Conservation (phyloP, 495 filamentous ascomycete genomes). For the Trichoderma orchidacearum region DNA sequence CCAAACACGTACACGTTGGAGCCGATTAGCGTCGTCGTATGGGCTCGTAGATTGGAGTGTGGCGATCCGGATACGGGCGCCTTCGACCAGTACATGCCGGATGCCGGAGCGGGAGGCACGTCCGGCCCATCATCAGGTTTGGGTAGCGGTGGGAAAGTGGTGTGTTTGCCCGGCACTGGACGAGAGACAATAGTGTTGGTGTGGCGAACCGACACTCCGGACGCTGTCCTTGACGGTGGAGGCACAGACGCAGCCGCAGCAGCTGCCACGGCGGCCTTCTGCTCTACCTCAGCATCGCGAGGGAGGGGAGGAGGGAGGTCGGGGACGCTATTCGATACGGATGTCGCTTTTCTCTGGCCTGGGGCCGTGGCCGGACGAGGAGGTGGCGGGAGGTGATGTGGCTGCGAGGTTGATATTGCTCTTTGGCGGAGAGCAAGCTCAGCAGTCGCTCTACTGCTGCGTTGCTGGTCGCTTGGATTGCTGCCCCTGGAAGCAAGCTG, state of each 20-base stretch:
- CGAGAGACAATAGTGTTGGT: conserved; percentile 14
- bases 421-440: conserved; percentile 35
- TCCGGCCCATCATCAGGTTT: conserved; percentile 42
- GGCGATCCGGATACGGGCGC: conserved; percentile 41
- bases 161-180: conserved; percentile 21
- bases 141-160: conserved; percentile 39
- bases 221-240: background rate
- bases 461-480: background rate
- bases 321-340: conserved; percentile 17
- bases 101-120: conserved; percentile 45
- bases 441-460: background rate
- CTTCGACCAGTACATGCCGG: conserved; percentile 56
- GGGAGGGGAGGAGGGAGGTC: background rate
- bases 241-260: conserved; percentile 39
- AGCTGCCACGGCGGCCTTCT: conserved; percentile 24
- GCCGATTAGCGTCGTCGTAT: conserved; percentile 47
- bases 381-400: conserved; percentile 5
- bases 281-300: conserved; percentile 7
- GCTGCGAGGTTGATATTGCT: conserved; percentile 25
- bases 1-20: conserved; percentile 52
- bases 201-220: conserved; percentile 6
- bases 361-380: conserved; percentile 8
- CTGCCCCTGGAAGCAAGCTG: conserved; percentile 36
- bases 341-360: background rate
- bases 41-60: conserved; percentile 44